Evolutionary conservation across 192 early-diverging fungal species (phyloP).

Genomic region (Backusella australiensis): DNA sequence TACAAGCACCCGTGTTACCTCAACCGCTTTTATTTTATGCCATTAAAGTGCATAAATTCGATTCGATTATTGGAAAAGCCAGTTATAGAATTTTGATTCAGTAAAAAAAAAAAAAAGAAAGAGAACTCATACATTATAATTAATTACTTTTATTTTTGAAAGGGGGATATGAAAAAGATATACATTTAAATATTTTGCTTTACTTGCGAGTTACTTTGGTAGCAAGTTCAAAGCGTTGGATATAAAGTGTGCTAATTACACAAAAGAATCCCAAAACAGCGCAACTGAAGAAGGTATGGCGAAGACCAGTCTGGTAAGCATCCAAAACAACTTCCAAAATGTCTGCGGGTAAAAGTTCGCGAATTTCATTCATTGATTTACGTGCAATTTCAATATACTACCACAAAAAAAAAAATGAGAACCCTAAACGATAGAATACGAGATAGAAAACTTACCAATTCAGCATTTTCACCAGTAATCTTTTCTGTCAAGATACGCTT

Average conservation of each 20-base stretch:
- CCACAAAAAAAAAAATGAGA: not conserved
- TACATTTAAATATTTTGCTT: not conserved
- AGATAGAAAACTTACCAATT: constrained; percentile 11
- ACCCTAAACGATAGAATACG: not conserved
- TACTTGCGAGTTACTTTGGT: constrained; percentile 7
- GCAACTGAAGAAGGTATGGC: constrained; percentile 9
- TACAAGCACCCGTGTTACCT: not conserved
- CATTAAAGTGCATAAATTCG: not conserved
- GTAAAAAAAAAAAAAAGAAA: not conserved
- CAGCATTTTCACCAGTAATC: constrained; percentile 31
- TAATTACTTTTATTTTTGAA: not conserved
- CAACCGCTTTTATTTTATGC: not conserved
- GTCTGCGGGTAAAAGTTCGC: constrained; percentile 17
- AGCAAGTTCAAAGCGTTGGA: constrained; percentile 21
- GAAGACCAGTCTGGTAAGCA: constrained; percentile 19
- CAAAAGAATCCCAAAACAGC: constrained; percentile 6
- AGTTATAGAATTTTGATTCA: not conserved
- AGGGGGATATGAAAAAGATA: not conserved
- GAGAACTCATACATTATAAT: not conserved
- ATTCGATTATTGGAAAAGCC: too few species aligned
- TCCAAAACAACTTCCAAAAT: constrained; percentile 20
- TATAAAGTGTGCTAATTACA: constrained; percentile 18
- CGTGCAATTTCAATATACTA: constrained; percentile 34
- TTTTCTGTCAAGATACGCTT: constrained; percentile 27
- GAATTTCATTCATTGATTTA: constrained; percentile 30